Base-by-base conservation (phyloP, 768 basidiomycete species). In the Pholiota molesta region DNA sequence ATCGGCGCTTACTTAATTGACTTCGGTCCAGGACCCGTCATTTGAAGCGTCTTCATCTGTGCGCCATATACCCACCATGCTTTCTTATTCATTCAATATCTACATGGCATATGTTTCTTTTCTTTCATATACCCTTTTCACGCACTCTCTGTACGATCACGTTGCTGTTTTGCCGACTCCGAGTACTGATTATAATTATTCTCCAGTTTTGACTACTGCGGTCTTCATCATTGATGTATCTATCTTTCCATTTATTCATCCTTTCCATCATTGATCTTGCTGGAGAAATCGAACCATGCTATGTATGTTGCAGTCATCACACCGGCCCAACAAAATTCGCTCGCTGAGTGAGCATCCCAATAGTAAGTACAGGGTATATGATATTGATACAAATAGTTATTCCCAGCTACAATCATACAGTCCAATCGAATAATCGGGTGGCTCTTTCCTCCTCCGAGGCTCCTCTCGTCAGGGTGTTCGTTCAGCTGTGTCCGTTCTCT, bases 351-450 rank as follows among this genome's bases (percentile, higher is more conserved):
- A 31, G 31, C 31, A 31, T 40, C 53, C n/a, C 14, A 37, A 55
- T 21, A 3, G 8, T 35, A 7, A 19, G 14, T 40, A 55, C 33
- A 40, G n/a, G 39, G 39, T 55, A 31, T 55, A 26, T 28, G 14
- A 21, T 49, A 49, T 11, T 49, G 26, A 21, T 23, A 49, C 47
- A 49, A 26, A 26, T 26, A n/a, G n/a, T n/a, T 11, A 49, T 19
- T 49, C 47, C 47, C 47, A 49, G 47, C 47, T 49, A 49, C 47
- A 49, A 49, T 49, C 47, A 26, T 49, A 49, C 10, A 79, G 61
- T 21, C 79, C 79, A 56, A 77, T 78, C 33, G 68, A 67, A 66
- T 72, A 75, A 9, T 73, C 69, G 44, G 71, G 62, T 39, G 65
- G 61, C 42, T 69, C 65, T 3, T 65, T 60, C 31, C 65, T 61